Evolutionary conservation across 495 filamentous ascomycete genomes (phyloP), one percentile per base, ranked within the genome.

Genomic region (Parachaetomium inaequale): DNA sequence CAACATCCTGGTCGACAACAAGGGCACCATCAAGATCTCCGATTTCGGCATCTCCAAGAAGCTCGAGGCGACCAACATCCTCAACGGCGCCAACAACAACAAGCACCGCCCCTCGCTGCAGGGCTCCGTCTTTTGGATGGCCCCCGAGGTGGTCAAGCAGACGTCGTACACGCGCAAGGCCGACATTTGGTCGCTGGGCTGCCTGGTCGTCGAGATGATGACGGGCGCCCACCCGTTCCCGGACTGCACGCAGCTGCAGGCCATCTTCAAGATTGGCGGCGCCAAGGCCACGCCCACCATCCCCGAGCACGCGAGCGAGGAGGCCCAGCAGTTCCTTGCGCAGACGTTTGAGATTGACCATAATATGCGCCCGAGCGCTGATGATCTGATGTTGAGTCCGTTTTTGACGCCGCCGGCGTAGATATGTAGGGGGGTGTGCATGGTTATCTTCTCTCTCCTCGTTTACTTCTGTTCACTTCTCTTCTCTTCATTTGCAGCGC

Each of bases 61-160:
- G 59, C 67, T 75, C 49, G 72, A 74, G 63, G 72, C 74, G 14
- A 72, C 72, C 52, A 74, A 74, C 63, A 78, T 82, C 49, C 73
- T 86, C 59, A 80, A 86, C 51, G 80, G 83, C 56, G 75, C 83
- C 69, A 81, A 81, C 50, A 82, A 88, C 62, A 88, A 90, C 75
- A 84, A 87, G 63, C 85, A 95, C 71, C 87, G 94, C 14, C 93
- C 95, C 3, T 97, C 93, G 2, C 80, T 99, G 14, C 94, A 99
- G 69, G 94, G 94, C 31, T 96, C 91, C 58, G 94, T 99, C 49
- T 99, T 97, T 76, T 99, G 94, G 94, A 99, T 99, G 94, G 94
- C 94, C 3, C 94, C 94, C 29, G 94, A 99, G 75, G 94, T 99
- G 32, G 95, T 99, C 55, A 92, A 92, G 63, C 94, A 98, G 75